phyloP scores from a whole-genome alignment of 1,139 yeast species.

The Candida anutae region DNA sequence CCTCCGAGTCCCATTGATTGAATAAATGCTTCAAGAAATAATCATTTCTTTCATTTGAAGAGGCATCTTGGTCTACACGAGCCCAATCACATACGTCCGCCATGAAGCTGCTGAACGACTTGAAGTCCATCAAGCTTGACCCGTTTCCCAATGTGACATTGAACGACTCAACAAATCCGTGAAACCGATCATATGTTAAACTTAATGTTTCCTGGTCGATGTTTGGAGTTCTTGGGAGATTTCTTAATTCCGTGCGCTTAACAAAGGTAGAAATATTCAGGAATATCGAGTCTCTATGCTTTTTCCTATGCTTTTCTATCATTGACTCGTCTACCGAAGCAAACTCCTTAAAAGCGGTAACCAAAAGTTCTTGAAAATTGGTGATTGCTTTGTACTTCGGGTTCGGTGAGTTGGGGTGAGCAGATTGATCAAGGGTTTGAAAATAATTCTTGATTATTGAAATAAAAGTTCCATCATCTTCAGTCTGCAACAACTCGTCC shows the following conservation, averaged over 20 bases:
- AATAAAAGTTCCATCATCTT: constrained; percentile 90
- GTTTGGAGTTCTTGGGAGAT: constrained; percentile 65
- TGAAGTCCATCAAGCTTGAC: constrained; percentile 64
- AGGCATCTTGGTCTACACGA: constrained; percentile 11
- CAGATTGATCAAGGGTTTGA: constrained; percentile 67
- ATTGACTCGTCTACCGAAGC: constrained; percentile 68
- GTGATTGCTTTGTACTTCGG: constrained; percentile 62
- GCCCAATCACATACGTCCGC: constrained; percentile 80
- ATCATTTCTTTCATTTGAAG: constrained; percentile 16
- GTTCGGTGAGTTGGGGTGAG: constrained; percentile 67
- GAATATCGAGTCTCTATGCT: constrained; percentile 68
- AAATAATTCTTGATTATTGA: constrained; percentile 80
- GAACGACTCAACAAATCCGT: constrained; percentile 61
- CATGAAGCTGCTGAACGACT: constrained; percentile 66
- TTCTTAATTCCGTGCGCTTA: constrained; percentile 83
- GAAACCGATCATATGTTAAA: constrained; percentile 77
- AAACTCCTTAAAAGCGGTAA: constrained; percentile 89
- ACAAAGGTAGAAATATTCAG: constrained; percentile 86
- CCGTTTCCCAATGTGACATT: constrained; percentile 66
- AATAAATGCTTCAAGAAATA: constrained; percentile 60
- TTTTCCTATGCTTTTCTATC: constrained; percentile 61
- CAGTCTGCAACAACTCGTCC: constrained; percentile 67
- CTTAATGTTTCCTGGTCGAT: constrained; percentile 53
- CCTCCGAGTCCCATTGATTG: constrained; percentile 57
- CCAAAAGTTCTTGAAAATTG: constrained; percentile 82